These are phyloP conservation scores for Kitagawia praeruptora DNA, from an alignment of 129 eudicot species.

Conservation along the genomic window DNA sequence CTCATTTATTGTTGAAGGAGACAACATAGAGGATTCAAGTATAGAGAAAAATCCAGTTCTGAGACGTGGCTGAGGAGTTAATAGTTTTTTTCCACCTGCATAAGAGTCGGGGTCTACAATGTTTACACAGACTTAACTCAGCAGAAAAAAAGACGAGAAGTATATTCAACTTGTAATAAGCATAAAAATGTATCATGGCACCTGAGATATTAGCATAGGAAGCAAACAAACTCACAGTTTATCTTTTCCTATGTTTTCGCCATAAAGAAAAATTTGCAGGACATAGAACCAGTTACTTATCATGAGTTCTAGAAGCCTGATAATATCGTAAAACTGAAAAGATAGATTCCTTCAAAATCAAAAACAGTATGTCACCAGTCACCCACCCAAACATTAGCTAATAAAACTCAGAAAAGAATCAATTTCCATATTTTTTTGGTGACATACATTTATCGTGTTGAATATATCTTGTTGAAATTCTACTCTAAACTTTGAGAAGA, in stretches of 20 bases:
- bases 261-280: not conserved
- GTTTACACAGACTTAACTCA: not conserved
- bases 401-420: not conserved
- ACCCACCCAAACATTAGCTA: not conserved
- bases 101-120: not conserved
- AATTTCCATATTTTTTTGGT: not conserved
- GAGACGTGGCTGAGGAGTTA: constrained; percentile 93
- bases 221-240: not conserved
- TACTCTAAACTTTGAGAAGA: not conserved
- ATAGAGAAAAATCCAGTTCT: constrained; percentile 91
- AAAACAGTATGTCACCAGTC: not conserved
- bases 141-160: not conserved
- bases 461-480: too few species aligned
- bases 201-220: not conserved
- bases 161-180: not conserved
- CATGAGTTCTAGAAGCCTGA: not conserved
- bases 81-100: constrained; percentile 69
- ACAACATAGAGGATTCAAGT: constrained; percentile 49
- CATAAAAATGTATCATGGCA: not conserved
- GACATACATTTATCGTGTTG: not conserved
- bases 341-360: not conserved
- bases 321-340: not conserved
- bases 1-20: constrained; percentile 61
- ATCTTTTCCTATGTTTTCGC: not conserved
- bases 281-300: not conserved